A percentile compares a stretch with the other conserved stretches of the same genome.
These are phyloP conservation scores for Symbiodinium natans DNA, from an alignment of 73 alveolate species.

Conservation along the genomic window DNA sequence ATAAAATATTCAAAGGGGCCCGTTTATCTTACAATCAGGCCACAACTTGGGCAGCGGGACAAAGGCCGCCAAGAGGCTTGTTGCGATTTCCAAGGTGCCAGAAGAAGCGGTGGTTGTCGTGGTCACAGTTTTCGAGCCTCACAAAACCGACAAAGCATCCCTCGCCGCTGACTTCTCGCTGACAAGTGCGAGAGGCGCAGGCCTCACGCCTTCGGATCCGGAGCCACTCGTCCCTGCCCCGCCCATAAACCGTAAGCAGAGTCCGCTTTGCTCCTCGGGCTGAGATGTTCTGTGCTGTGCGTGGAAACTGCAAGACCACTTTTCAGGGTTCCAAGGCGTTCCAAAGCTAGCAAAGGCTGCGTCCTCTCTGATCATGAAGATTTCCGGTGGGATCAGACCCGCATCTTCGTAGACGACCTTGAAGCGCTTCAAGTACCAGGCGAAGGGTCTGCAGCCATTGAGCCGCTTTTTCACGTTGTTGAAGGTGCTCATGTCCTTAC, in stretches of 20 bases:
- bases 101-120: conserved; percentile 62
- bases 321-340: too few relatives aligned
- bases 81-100: conserved; percentile 93
- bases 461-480: conserved; percentile 55
- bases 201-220: conserved; percentile 75
- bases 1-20: too few relatives aligned
- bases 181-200: neutral
- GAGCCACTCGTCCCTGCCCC: conserved; percentile 85
- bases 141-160: neutral
- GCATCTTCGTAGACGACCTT: conserved; percentile 90
- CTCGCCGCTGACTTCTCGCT: too few relatives aligned
- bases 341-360: too few relatives aligned
- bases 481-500: conserved; percentile 69
- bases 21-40: neutral
- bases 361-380: conserved; percentile 90
- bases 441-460: conserved; percentile 92
- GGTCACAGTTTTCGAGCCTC: conserved; percentile 41
- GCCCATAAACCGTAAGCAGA: conserved; percentile 69
- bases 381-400: conserved; percentile 68
- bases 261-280: conserved; percentile 68
- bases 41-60: neutral
- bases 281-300: too few relatives aligned
- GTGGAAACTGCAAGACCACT: too few relatives aligned
- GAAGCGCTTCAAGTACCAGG: conserved; percentile 88
- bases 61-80: neutral